A percentile compares a stretch with the other conserved stretches of the same genome.
phyloP scores from a whole-genome alignment of 169 alveolate genomes.

The Amoebophrya sp. region DNA sequence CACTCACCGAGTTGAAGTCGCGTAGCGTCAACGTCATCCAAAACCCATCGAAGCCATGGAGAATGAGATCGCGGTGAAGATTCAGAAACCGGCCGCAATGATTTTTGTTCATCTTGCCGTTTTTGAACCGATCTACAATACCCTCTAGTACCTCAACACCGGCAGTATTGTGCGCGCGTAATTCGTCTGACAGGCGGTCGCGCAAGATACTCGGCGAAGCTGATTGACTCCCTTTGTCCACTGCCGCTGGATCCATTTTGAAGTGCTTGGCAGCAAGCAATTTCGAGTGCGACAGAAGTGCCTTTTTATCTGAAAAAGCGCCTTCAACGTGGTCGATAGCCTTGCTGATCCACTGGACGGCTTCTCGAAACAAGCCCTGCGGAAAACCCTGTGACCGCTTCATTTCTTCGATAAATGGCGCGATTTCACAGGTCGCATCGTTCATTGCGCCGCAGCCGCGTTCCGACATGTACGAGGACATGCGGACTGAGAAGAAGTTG shows the following conservation, averaged over 20 bases:
- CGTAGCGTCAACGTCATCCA: neutral
- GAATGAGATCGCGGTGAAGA: neutral
- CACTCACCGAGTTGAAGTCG: neutral
- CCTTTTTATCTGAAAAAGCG: neutral
- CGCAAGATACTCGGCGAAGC: neutral
- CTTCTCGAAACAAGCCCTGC: neutral
- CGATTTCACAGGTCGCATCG: neutral
- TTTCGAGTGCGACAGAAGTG: neutral
- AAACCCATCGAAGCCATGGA: neutral
- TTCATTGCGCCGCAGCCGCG: neutral
- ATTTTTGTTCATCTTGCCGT: neutral
- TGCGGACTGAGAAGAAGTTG: neutral
- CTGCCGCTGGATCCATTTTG: neutral
- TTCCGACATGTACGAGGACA: neutral
- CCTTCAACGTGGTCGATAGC: no score
- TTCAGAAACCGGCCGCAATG: neutral
- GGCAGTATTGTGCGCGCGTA: neutral
- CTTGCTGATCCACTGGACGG: no score
- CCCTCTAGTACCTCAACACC: neutral
- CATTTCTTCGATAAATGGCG: neutral
- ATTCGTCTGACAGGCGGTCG: neutral
- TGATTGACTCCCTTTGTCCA: no score
- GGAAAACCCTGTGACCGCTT: neutral
- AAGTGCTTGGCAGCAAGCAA: neutral
- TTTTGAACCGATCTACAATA: neutral